phyloP scores from a whole-genome alignment of 176 grass and related monocot species.

The Pharus latifolius region DNA sequence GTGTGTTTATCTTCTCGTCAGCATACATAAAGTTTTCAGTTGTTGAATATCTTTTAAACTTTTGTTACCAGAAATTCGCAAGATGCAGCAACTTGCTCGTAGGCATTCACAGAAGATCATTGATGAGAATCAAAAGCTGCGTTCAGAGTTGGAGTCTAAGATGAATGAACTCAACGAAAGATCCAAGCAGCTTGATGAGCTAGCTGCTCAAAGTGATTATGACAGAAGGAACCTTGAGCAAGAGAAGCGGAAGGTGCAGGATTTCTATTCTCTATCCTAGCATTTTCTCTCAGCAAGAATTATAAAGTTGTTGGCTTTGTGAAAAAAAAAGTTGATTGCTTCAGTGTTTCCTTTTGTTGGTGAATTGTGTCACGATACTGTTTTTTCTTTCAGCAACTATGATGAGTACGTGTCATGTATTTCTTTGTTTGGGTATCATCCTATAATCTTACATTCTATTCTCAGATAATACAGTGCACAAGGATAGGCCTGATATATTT shows the following conservation, averaged over 20 bases:
- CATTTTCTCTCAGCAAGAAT: background rate
- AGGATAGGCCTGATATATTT: too few relatives aligned
- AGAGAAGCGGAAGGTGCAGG: constrained; percentile 50
- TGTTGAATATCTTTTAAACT: too few relatives aligned
- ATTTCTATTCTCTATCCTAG: background rate
- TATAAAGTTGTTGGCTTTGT: background rate
- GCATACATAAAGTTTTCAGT: too few relatives aligned
- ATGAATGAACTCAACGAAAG: constrained; percentile 35
- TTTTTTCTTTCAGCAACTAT: too few relatives aligned
- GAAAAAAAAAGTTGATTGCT: background rate
- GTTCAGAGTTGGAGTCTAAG: constrained; percentile 36
- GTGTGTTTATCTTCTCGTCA: background rate
- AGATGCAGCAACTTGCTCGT: constrained; percentile 49
- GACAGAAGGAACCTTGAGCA: constrained; percentile 52
- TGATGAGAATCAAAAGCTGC: constrained; percentile 50
- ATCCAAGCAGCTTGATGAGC: constrained; percentile 33
- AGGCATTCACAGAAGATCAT: constrained; percentile 50
- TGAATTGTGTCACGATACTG: background rate
- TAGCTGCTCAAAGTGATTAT: constrained; percentile 42
- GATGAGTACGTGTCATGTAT: background rate
- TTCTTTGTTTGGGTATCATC: background rate
- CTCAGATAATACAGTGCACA: background rate
- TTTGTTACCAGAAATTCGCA: constrained; percentile 44
- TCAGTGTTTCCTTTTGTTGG: background rate
- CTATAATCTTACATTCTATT: background rate